Evolutionary conservation across 2,329 filamentous ascomycete species (phyloP), one percentile per base, ranked within the genome.

Genomic region (Calycina marina): DNA sequence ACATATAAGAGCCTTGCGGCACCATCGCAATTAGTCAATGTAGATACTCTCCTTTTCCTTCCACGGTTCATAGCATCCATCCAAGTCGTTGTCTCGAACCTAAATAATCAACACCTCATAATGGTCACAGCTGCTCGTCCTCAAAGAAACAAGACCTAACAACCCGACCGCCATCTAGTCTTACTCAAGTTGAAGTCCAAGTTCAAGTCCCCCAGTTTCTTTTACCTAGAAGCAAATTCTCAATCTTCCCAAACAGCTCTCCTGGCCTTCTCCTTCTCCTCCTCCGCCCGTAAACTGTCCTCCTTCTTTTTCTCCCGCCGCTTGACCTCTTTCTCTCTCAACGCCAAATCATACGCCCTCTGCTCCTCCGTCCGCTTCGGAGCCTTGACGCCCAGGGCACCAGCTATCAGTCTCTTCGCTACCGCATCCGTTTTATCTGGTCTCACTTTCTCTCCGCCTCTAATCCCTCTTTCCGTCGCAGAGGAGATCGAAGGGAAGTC

Each of bases 391-490:
- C 90, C 90, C 43, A 96, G 60, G 1, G 82, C 85, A 3, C 80
- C 81, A 1, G 84, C 85, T 53, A 98, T 96, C 70, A 98, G 67
- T 37, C 90, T 67, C 40, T 80, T 72, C 4, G 90, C 90, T 24
- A 93, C 84, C 1, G 85, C 83, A 39, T 92, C 92, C 40, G 86
- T 92, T 63, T 93, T 98, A 58, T 93, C 86, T 0, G 85, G 88
- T 24, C 81, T 61, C 35, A 46, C 46, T 45, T 4, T 20, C 17
- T 48, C 42, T 11, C 24, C 18, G 15, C 35, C 36, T 11, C 18
- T 30, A 35, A 38, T 39, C 14, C 30, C 27, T 4, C 14, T 36
- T 1, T 25, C 28, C 18, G 44, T 40, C 10, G 32, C 20, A 4
- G 30, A 26, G 28, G 45, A 46, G 4, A 44, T 44, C 34, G 44